phyloP scores from a whole-genome alignment of 129 eudicot species.

The Tanacetum coccineum region DNA sequence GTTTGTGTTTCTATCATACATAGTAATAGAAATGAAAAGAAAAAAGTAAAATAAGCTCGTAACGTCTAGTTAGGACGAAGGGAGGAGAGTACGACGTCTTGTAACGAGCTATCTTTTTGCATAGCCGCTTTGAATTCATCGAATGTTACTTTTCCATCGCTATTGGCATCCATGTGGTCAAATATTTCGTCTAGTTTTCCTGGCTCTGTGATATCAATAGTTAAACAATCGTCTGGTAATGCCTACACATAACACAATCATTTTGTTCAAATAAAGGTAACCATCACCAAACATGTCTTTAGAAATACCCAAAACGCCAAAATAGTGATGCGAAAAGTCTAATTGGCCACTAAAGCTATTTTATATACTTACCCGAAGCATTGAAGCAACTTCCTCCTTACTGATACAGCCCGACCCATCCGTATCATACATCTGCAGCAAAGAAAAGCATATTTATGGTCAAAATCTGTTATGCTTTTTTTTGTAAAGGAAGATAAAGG shows the following conservation, averaged over 20 bases:
- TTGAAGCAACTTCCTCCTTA: slow-evolving; percentile 80
- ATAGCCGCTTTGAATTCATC: slow-evolving; percentile 84
- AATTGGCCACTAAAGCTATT: neutral
- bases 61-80: slow-evolving; percentile 43
- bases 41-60: neutral
- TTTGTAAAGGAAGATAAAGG: neutral
- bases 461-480: neutral
- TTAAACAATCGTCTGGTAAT: slow-evolving; percentile 73
- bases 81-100: slow-evolving; percentile 75
- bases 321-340: too few species aligned
- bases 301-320: neutral
- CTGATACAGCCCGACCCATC: slow-evolving; percentile 89
- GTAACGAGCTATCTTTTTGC: slow-evolving; percentile 74
- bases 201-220: slow-evolving; percentile 69
- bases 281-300: neutral
- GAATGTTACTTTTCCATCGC: slow-evolving; percentile 73
- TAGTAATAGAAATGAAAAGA: neutral
- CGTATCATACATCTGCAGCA: slow-evolving; percentile 67
- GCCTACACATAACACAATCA: slow-evolving; percentile 37
- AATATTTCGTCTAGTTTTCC: slow-evolving; percentile 82
- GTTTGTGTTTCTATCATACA: neutral
- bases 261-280: neutral
- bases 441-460: neutral
- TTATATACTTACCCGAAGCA: slow-evolving; percentile 55
- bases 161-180: slow-evolving; percentile 83